These are phyloP conservation scores for Botrytis byssoidea DNA, from an alignment of 2,329 filamentous ascomycete genomes.

Conservation along the genomic window DNA sequence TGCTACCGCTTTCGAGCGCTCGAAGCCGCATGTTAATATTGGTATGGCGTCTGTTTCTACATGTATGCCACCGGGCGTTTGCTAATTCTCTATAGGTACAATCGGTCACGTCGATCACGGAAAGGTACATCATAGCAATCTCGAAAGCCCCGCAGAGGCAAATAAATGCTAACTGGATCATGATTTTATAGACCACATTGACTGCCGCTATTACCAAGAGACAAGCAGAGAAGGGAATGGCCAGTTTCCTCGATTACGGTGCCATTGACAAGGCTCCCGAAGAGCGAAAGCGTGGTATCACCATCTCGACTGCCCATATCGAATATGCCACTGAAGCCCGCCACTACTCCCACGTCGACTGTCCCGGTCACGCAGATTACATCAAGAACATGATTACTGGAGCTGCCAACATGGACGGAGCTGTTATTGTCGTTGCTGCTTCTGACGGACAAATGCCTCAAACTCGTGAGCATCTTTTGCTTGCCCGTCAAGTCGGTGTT, in stretches of 20 bases:
- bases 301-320: constrained; percentile 97
- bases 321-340: constrained; percentile 93
- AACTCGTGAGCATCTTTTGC: constrained; percentile 95
- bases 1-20: constrained; percentile 71
- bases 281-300: constrained; percentile 99
- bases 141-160: background rate
- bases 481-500: constrained; percentile 96
- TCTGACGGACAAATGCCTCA: constrained; percentile 99
- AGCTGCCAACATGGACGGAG: constrained; percentile 98
- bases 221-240: constrained; percentile 90
- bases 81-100: constrained; percentile 60
- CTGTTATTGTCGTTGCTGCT: constrained; percentile 97
- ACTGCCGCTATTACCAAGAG: constrained; percentile 99
- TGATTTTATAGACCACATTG: constrained; percentile 73
- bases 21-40: constrained; percentile 98
- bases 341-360: constrained; percentile 99
- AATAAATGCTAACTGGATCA: constrained; percentile 11
- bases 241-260: constrained; percentile 95
- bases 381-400: constrained; percentile 99
- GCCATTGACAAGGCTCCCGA: constrained; percentile 98
- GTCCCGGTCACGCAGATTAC: constrained; percentile 99
- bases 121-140: constrained; percentile 65
- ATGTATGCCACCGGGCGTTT: constrained; percentile 15
- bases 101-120: constrained; percentile 99
- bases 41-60: constrained; percentile 52